Base-by-base conservation (phyloP, 768 basidiomycete species). In the Arthromyces matolae region DNA sequence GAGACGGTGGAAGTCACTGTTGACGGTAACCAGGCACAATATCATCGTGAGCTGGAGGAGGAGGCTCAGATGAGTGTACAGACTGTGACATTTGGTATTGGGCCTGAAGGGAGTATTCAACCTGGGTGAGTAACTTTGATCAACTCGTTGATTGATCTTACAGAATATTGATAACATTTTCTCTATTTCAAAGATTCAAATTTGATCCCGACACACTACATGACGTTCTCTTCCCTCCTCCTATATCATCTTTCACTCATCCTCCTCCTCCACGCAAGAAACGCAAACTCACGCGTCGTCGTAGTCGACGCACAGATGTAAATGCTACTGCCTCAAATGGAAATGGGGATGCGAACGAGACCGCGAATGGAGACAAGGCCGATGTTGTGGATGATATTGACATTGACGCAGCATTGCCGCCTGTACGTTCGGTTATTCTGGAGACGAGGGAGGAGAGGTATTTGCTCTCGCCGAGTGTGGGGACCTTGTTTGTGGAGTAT, bases 81-180 rank as follows among this genome's bases (percentile, higher is more conserved):
- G 54, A 78, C 78, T 7, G 59, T 81, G 5, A 68, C 76, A 13
- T 79, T 79, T 67, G 77, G 73, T 18, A 60, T 67, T 35, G 67
- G 68, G 10, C 64, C 62, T 29, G 65, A 60, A 33, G 64, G 69
- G 31, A 69, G 68, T 45, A 54, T 70, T 19, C 68, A 70, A 39
- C 53, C 72, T 54, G 78, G 77, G 80, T 81, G 53, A 14, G 73
- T 67, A 22, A 29, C 55, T 31, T 31, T n/a, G n/a, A n/a, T n/a
- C n/a, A n/a, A 45, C 29, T 27, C 5, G 3, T 16, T 47, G 28
- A 45, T 24, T 9, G 14, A 8, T 31, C 45, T 32, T 24, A 16
- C 43, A 36, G 24, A 50, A 16, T 38, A 37, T 9, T 43, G 32
- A 44, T 23, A 39, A 20, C n/a, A n/a, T n/a, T n/a, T n/a, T n/a